A percentile compares a stretch with the other conserved stretches of the same genome.
phyloP scores from a whole-genome alignment of 179 eudicot genomes.

The Nepenthes alata region DNA sequence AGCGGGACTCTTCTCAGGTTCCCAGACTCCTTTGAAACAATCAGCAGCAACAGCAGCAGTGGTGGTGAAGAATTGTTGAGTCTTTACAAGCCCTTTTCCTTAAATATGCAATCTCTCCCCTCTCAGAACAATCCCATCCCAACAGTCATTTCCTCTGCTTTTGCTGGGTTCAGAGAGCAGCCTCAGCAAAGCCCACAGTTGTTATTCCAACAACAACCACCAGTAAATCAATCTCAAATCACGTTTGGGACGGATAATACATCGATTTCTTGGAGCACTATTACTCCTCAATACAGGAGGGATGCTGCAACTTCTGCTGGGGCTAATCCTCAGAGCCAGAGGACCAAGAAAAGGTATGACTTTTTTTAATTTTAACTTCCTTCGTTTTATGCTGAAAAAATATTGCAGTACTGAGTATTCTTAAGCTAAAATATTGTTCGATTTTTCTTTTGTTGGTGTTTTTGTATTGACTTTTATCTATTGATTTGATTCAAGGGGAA shows the following conservation, averaged over 20 bases:
- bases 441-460: background rate
- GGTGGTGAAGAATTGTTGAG: constrained; percentile 11
- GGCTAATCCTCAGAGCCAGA: constrained; percentile 9
- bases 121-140: background rate
- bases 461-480: too few species aligned
- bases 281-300: constrained; percentile 2
- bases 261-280: background rate
- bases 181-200: background rate
- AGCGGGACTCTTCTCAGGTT: constrained; percentile 6
- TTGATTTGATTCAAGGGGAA: too few species aligned
- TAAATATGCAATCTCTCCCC: background rate
- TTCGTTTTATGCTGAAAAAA: too few species aligned
- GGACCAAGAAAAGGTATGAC: constrained; percentile 47
- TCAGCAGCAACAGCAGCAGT: background rate
- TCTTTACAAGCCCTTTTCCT: constrained; percentile 11
- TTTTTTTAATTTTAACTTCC: background rate
- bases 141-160: too few species aligned
- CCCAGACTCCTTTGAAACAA: background rate
- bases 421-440: background rate
- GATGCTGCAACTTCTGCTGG: background rate
- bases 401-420: too few species aligned
- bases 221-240: constrained; percentile 8
- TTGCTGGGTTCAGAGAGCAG: background rate
- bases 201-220: background rate
- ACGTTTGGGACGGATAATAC: constrained; percentile 5